Evolutionary conservation across 2,329 filamentous ascomycete species (phyloP).

Genomic region (Pseudovirgaria hyperparasitica): DNA sequence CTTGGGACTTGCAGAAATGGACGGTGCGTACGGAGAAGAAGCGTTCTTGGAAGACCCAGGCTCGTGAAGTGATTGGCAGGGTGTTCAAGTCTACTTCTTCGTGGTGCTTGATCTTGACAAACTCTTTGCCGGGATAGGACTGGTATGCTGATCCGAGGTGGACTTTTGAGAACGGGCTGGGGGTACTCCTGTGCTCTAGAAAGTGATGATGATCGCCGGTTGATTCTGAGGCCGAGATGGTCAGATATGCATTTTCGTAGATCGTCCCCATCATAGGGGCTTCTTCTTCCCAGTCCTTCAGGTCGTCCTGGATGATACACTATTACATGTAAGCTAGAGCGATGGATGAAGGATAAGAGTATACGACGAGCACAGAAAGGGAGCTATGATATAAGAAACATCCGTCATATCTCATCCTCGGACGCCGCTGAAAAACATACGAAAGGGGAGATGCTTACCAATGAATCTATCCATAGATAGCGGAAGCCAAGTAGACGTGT

Average conservation of each 20-base stretch:
- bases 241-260: slow-evolving; percentile 12
- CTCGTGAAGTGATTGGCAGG: slow-evolving; percentile 6
- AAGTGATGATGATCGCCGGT: slow-evolving; percentile 5
- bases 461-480: slow-evolving; percentile 12
- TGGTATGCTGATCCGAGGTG: too few relatives aligned
- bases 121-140: too few relatives aligned
- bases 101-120: too few relatives aligned
- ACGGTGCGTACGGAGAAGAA: slow-evolving; percentile 10
- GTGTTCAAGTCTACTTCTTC: too few relatives aligned
- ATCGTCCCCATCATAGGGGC: slow-evolving; percentile 14
- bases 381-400: too few relatives aligned
- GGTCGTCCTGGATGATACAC: slow-evolving; percentile 13
- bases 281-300: slow-evolving; percentile 13
- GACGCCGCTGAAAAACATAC: too few relatives aligned
- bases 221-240: slow-evolving; percentile 13
- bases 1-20: slow-evolving; percentile 10
- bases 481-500: slow-evolving; percentile 9
- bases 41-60: slow-evolving; percentile 12
- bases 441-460: too few relatives aligned
- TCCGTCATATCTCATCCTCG: too few relatives aligned
- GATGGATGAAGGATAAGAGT: too few relatives aligned
- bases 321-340: slow-evolving; percentile 4
- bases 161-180: slow-evolving; percentile 1
- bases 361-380: too few relatives aligned
- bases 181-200: slow-evolving; percentile 1